Percentiles rank a stretch among this genome's conserved stretches.
Conservation (phyloP, 1,284 basidiomycete genomes). For the Ganoderma multipileum region DNA sequence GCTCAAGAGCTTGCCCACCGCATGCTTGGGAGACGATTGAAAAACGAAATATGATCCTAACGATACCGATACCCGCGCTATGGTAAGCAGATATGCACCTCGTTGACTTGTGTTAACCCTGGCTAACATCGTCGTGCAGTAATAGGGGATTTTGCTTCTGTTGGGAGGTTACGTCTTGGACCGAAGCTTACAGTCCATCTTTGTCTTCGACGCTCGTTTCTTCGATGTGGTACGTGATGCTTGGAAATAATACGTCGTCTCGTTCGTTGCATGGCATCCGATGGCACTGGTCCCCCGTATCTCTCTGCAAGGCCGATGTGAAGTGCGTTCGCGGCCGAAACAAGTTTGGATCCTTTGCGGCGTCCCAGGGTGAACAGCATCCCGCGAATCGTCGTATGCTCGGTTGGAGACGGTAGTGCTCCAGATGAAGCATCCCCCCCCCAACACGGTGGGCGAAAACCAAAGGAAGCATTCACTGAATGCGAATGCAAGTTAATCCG, state of each 20-base stretch:
- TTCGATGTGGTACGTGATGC: neutral
- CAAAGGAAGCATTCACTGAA: neutral
- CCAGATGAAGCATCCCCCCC: too few relatives aligned
- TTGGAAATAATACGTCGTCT: neutral
- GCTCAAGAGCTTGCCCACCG: slow-evolving; percentile 30
- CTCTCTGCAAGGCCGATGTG: neutral
- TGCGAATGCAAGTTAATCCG: neutral
- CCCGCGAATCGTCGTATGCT: too few relatives aligned
- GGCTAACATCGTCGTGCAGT: neutral
- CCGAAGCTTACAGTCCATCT: neutral
- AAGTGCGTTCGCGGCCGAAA: neutral
- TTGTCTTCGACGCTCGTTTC: neutral
- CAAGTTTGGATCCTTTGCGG: too few relatives aligned
- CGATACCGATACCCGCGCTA: neutral
- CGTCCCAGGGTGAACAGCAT: too few relatives aligned
- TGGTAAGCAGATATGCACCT: neutral
- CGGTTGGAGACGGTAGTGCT: too few relatives aligned
- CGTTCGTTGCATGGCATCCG: neutral
- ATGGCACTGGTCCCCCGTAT: too few relatives aligned
- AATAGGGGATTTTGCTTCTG: neutral
- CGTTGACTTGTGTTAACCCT: neutral
- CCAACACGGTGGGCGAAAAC: neutral
- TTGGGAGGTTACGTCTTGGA: neutral
- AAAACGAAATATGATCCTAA: neutral
- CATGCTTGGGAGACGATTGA: slow-evolving; percentile 10